Evolutionary conservation across 441 rosid species (phyloP), one percentile per base, ranked within the genome.

Genomic region (Adansonia grandidieri): DNA sequence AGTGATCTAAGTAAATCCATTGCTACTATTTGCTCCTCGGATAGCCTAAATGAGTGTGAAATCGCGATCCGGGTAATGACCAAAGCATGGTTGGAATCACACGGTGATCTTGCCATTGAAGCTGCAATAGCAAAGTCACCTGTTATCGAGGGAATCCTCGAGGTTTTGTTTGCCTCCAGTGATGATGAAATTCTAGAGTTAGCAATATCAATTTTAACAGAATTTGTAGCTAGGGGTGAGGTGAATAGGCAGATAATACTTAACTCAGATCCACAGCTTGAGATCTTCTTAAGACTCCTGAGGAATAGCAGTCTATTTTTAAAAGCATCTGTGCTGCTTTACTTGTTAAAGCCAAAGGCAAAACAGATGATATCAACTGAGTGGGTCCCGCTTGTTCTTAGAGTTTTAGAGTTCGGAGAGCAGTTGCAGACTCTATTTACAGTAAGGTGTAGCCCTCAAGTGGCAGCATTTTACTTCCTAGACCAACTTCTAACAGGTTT

Each of bases 341-440:
- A 89, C 81, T 82, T 82, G 20, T 69, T 87, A 81, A 89, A 82
- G 83, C 93, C 93, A 6, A 80, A 78, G 85, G 91, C 95, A 15
- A 91, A 89, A 45, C 91, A 89, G 81, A 88, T 89, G 95, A 85
- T 87, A 75, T 88, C 91, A 0, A 70, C 77, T 0, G 90, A 87
- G 65, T 91, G 92, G 92, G 82, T 91, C 19, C 82, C 90, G n/a
- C 56, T 91, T 40, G 76, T 79, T 48, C 95, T 91, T 70, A 77
- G 92, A 75, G 89, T 91, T 66, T 74, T 91, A 10, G 95, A 91
- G 63, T 89, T 91, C 6, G 93, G 92, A 15, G 87, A 85, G 53
- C 92, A 85, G 67, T 22, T 78, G 74, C 93, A 88, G 85, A 88
- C 87, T 73, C 82, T 89, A 66, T 88, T 91, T 77, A 85, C 84